phyloP scores from a whole-genome alignment of 768 basidiomycete genomes.

The Dioszegia hungarica region DNA sequence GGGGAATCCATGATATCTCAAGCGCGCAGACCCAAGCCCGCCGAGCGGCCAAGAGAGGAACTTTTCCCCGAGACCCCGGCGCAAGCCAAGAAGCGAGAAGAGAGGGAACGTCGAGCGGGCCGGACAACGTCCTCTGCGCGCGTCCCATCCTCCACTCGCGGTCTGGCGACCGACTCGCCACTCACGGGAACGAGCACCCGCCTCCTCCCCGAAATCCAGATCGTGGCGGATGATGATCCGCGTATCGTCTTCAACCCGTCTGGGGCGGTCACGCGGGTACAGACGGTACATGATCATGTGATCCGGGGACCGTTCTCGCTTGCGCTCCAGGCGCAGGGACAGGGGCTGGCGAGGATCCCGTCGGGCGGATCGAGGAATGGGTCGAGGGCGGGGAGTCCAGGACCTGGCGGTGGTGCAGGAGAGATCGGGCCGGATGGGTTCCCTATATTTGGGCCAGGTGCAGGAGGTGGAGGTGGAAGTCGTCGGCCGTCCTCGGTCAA shows the following conservation, averaged over 20 bases:
- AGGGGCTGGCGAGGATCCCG: neutral
- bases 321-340: conserved; percentile 23
- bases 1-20: conserved; percentile 5
- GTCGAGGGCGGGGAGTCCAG: neutral
- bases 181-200: too few species aligned
- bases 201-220: conserved; percentile 40
- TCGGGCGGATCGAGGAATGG: neutral
- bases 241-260: conserved; percentile 27
- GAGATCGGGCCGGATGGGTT: too few species aligned
- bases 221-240: conserved; percentile 44
- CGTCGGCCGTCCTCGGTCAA: neutral
- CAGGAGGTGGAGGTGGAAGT: neutral
- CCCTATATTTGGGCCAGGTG: neutral
- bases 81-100: conserved; percentile 40
- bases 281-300: conserved; percentile 36
- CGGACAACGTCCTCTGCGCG: neutral
- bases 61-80: conserved; percentile 45
- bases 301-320: conserved; percentile 34
- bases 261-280: conserved; percentile 25
- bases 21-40: conserved; percentile 22
- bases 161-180: too few species aligned
- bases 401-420: neutral
- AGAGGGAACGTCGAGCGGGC: conserved; percentile 23
- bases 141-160: neutral
- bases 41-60: conserved; percentile 38